Evolutionary conservation across 805 yeast species (phyloP).

Genomic region (Kuraishia piskuri): DNA sequence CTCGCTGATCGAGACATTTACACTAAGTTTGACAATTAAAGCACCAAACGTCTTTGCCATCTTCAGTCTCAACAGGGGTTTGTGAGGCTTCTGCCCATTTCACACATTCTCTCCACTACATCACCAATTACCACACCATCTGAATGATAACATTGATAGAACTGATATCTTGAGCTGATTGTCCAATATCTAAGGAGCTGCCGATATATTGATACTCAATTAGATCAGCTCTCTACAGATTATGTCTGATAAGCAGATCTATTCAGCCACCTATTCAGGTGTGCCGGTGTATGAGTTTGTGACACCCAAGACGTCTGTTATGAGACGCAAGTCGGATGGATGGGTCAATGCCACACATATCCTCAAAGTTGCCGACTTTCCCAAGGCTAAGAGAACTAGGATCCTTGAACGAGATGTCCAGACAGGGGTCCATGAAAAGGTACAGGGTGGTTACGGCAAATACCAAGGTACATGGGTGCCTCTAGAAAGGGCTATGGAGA

Average conservation of each 20-base stretch:
- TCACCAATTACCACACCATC: background rate
- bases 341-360: slow-evolving; percentile 96
- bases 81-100: background rate
- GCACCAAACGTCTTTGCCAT: background rate
- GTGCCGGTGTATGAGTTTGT: slow-evolving; percentile 78
- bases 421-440: slow-evolving; percentile 80
- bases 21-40: no score
- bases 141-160: background rate
- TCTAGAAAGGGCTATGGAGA: slow-evolving; percentile 57
- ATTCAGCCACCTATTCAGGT: slow-evolving; percentile 72
- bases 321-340: slow-evolving; percentile 69
- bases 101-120: background rate
- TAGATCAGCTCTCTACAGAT: background rate
- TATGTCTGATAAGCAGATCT: slow-evolving; percentile 29
- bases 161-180: background rate
- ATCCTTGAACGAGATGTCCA: slow-evolving; percentile 92
- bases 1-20: no score
- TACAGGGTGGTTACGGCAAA: slow-evolving; percentile 95
- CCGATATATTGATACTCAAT: no score
- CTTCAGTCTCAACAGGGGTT: background rate
- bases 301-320: slow-evolving; percentile 60
- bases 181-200: background rate
- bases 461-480: slow-evolving; percentile 99
- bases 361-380: slow-evolving; percentile 85
- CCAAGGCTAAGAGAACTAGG: slow-evolving; percentile 89